A percentile compares a stretch with the other conserved stretches of the same genome.
phyloP scores from a whole-genome alignment of 495 filamentous ascomycete genomes.

The Hypoxylon fragiforme region DNA sequence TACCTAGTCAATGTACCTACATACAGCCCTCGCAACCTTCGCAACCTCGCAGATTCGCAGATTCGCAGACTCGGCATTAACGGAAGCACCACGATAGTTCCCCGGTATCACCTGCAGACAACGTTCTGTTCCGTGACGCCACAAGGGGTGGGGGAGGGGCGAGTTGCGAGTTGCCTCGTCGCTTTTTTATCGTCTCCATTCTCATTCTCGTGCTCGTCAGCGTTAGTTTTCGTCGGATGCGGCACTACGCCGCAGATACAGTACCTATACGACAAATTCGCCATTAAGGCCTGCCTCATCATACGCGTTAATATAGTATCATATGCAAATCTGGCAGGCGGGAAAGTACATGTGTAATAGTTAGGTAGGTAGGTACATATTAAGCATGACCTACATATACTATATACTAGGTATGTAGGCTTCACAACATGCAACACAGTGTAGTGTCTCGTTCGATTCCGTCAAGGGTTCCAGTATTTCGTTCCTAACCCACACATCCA shows the following conservation, averaged over 20 bases:
- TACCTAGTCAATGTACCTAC: conserved; percentile 10
- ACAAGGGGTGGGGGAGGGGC: conserved; percentile 27
- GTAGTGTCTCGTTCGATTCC: conserved; percentile 6
- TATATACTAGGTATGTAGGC: too few species aligned
- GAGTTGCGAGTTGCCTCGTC: conserved; percentile 4
- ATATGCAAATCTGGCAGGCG: conserved; percentile 2
- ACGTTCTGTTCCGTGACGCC: conserved; percentile 14
- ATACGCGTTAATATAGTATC: too few species aligned
- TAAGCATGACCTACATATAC: too few species aligned
- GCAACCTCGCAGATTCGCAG: too few species aligned
- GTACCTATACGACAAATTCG: not conserved
- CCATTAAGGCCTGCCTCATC: too few species aligned
- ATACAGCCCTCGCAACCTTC: conserved; percentile 9
- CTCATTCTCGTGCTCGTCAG: not conserved
- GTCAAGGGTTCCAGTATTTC: not conserved
- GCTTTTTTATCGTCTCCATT: not conserved
- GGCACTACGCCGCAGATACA: conserved; percentile 14
- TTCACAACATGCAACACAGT: conserved; percentile 16
- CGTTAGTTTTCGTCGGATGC: conserved; percentile 13
- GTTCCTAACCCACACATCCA: too few species aligned
- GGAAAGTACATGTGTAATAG: too few species aligned
- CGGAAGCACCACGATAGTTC: conserved; percentile 21
- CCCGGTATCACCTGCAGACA: conserved; percentile 23
- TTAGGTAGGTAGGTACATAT: too few species aligned
- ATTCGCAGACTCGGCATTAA: too few species aligned